Percentiles rank a stretch among this genome's conserved stretches.
These are phyloP conservation scores for Hyphodiscus hymeniophilus DNA, from an alignment of 495 filamentous ascomycete species.

Conservation along the genomic window DNA sequence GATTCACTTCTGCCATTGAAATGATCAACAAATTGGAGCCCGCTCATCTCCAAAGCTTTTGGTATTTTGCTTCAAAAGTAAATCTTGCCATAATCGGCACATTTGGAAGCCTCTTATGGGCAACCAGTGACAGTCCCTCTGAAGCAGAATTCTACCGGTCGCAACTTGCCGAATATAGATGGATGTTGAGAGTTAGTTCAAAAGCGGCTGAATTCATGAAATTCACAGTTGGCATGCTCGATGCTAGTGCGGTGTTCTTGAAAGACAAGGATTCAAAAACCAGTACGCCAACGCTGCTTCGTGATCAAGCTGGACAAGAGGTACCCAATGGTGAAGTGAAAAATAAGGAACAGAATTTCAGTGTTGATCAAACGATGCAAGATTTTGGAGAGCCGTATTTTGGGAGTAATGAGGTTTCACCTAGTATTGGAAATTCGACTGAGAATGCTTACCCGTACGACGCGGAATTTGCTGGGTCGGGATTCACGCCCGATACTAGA, in stretches of 20 bases:
- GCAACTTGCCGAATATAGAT: conserved; percentile 79
- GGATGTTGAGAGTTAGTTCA: conserved; percentile 82
- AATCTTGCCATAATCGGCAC: conserved; percentile 77
- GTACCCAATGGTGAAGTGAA: background rate
- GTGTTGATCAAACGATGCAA: background rate
- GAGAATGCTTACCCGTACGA: conserved; percentile 8
- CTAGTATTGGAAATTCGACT: conserved; percentile 10
- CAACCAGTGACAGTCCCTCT: conserved; percentile 72
- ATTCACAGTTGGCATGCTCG: conserved; percentile 22
- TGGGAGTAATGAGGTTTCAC: conserved; percentile 9
- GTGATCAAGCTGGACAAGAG: background rate
- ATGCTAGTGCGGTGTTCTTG: conserved; percentile 17
- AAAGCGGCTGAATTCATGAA: conserved; percentile 49
- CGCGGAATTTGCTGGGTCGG: background rate
- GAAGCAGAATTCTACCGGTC: conserved; percentile 90
- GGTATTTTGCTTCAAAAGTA: conserved; percentile 73
- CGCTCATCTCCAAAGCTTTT: conserved; percentile 64
- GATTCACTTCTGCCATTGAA: conserved; percentile 66
- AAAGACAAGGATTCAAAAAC: conserved; percentile 6
- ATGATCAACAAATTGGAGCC: conserved; percentile 65
- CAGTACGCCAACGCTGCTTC: background rate
- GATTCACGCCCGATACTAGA: background rate
- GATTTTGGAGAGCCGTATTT: background rate
- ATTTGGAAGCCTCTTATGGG: conserved; percentile 74
- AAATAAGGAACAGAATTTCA: background rate